Conservation (phyloP, 116 monocot species). For the Phalaenopsis hybrid region DNA sequence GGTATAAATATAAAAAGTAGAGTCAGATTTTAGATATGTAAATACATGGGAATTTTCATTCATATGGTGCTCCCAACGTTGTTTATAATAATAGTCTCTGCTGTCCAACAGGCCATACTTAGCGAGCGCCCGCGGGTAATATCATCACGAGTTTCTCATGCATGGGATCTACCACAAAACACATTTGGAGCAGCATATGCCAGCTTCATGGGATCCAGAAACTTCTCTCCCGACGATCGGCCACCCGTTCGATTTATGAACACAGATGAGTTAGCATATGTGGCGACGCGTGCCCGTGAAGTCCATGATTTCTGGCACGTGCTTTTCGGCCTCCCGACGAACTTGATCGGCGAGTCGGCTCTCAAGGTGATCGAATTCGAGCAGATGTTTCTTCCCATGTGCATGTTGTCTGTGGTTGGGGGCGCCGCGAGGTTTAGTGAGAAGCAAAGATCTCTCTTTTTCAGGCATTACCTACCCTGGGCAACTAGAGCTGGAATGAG, state of each 20-base stretch:
- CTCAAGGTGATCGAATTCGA: slow-evolving; percentile 91
- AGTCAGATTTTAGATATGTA: too few species aligned
- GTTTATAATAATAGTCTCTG: not conserved
- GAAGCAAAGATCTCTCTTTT: slow-evolving; percentile 67
- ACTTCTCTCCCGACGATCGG: slow-evolving; percentile 92
- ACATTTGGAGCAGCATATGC: slow-evolving; percentile 95
- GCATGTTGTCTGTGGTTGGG: slow-evolving; percentile 73
- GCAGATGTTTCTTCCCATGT: slow-evolving; percentile 92
- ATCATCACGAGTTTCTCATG: slow-evolving; percentile 55
- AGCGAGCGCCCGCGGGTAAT: slow-evolving; percentile 66
- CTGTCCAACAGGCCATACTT: slow-evolving; percentile 57
- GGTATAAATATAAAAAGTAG: too few species aligned
- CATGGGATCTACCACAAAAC: slow-evolving; percentile 80
- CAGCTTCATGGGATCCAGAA: slow-evolving; percentile 86
- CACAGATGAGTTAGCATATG: slow-evolving; percentile 76
- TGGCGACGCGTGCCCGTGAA: slow-evolving; percentile 82
- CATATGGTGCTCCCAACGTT: not conserved
- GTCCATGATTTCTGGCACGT: slow-evolving; percentile 97
- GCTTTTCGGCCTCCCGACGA: slow-evolving; percentile 77
- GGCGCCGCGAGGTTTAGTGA: slow-evolving; percentile 70
- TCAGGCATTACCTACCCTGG: slow-evolving; percentile 78
- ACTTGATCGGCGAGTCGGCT: slow-evolving; percentile 77
- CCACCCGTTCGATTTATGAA: slow-evolving; percentile 97
- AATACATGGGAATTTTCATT: not conserved
- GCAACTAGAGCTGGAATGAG: slow-evolving; percentile 58